Percentiles rank a stretch among this genome's conserved stretches.
These are phyloP conservation scores for Tillandsia fasciculata DNA, from an alignment of 176 grass and related monocot genomes.

Conservation along the genomic window DNA sequence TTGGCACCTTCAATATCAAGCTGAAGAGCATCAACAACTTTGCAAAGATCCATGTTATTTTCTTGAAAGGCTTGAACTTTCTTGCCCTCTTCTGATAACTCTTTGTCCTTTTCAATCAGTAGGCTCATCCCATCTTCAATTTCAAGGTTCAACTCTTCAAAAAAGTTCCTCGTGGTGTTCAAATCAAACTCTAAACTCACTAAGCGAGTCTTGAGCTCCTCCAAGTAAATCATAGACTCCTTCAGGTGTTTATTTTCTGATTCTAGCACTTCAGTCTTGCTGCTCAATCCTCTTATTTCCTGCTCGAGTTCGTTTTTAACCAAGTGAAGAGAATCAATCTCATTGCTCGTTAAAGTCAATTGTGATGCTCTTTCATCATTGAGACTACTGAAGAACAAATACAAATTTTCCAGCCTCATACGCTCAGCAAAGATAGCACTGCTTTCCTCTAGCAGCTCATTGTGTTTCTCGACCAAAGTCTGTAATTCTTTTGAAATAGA, in stretches of 20 bases:
- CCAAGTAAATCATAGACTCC: slow-evolving; percentile 38
- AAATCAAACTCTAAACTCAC: slow-evolving; percentile 67
- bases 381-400: slow-evolving; percentile 61
- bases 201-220: slow-evolving; percentile 47
- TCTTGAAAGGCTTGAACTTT: slow-evolving; percentile 39
- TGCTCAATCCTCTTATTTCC: slow-evolving; percentile 29
- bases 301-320: slow-evolving; percentile 36
- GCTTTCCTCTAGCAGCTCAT: slow-evolving; percentile 40
- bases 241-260: slow-evolving; percentile 56
- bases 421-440: slow-evolving; percentile 33
- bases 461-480: slow-evolving; percentile 32
- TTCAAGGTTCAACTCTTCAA: slow-evolving; percentile 46
- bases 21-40: slow-evolving; percentile 42
- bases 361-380: slow-evolving; percentile 61
- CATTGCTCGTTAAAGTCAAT: slow-evolving; percentile 46
- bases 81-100: slow-evolving; percentile 48
- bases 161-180: slow-evolving; percentile 32
- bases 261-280: slow-evolving; percentile 30
- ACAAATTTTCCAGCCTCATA: slow-evolving; percentile 63
- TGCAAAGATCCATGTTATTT: slow-evolving; percentile 41
- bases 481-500: slow-evolving; percentile 34
- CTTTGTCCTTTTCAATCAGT: slow-evolving; percentile 35
- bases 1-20: slow-evolving; percentile 43
- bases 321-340: slow-evolving; percentile 53
- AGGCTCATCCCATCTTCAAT: slow-evolving; percentile 27